phyloP scores from a whole-genome alignment of 2,329 filamentous ascomycete species.

The Harringtonia aguacate region DNA sequence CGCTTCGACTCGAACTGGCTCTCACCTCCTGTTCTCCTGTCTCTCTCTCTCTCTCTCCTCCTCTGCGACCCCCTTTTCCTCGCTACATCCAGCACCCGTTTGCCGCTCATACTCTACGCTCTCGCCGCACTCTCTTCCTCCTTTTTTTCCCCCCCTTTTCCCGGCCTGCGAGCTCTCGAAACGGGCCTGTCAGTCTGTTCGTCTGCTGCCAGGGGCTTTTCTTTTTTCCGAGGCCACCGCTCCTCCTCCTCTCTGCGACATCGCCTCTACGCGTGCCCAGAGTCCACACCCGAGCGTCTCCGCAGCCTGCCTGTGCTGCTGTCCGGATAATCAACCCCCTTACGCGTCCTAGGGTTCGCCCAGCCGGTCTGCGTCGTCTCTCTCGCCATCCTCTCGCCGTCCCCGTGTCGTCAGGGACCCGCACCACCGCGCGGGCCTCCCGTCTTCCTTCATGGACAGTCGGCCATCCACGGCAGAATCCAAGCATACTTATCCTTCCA shows the following conservation, averaged over 20 bases:
- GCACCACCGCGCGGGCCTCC: constrained; percentile 7
- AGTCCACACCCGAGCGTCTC: too few relatives aligned
- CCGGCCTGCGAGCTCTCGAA: too few relatives aligned
- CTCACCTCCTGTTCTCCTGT: background rate
- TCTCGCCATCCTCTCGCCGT: background rate
- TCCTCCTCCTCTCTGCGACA: background rate
- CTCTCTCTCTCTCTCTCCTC: background rate
- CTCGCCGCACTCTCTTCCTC: background rate
- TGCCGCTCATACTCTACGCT: background rate
- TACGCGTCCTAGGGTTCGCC: too few relatives aligned
- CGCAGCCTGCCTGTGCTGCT: too few relatives aligned
- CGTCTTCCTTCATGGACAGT: constrained; percentile 43
- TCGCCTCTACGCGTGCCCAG: too few relatives aligned
- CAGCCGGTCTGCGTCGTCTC: too few relatives aligned
- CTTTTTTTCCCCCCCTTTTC: background rate
- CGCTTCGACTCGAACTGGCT: background rate
- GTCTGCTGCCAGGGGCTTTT: too few relatives aligned
- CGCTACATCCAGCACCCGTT: background rate
- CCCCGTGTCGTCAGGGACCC: constrained; percentile 6
- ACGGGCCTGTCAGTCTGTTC: too few relatives aligned
- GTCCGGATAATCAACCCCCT: too few relatives aligned
- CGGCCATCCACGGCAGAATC: constrained; percentile 37
- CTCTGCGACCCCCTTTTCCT: background rate
- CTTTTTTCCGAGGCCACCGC: background rate
- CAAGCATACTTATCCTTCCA: constrained; percentile 32